Evolutionary conservation across 371 early-diverging fungal genomes (phyloP).

Genomic region (Saksenaea oblongispora): DNA sequence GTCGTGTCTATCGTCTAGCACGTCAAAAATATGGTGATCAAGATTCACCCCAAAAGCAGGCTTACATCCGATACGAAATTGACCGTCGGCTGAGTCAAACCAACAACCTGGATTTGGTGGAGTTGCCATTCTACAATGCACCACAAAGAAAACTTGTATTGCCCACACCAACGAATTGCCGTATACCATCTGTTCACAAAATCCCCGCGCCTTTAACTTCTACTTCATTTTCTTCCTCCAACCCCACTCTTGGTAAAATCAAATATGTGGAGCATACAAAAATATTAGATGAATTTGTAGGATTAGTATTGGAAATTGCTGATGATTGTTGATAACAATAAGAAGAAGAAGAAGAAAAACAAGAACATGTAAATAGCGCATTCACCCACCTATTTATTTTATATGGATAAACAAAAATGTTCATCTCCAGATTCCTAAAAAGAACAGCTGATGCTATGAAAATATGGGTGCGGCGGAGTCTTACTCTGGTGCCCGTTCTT

Average conservation of each 20-base stretch:
- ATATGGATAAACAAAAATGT: no score
- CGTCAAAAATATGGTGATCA: slow-evolving; percentile 60
- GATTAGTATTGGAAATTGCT: slow-evolving; percentile 25
- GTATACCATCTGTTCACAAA: background rate
- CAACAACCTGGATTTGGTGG: background rate
- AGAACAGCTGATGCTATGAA: no score
- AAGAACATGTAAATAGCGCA: background rate
- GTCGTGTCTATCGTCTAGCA: slow-evolving; percentile 68
- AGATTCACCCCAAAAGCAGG: slow-evolving; percentile 55
- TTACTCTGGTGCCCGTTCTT: background rate
- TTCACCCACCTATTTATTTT: background rate
- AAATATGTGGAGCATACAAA: slow-evolving; percentile 22
- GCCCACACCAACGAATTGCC: background rate
- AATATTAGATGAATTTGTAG: slow-evolving; percentile 28
- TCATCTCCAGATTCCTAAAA: no score
- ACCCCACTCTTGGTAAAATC: background rate
- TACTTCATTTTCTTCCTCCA: background rate
- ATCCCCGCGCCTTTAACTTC: no score
- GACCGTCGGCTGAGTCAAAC: slow-evolving; percentile 33
- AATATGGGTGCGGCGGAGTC: no score
- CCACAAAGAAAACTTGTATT: background rate
- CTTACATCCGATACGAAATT: slow-evolving; percentile 64
- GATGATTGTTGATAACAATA: slow-evolving; percentile 10
- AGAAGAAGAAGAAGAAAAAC: background rate
- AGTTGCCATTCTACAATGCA: background rate